phyloP scores from a whole-genome alignment of 2,329 filamentous ascomycete genomes.

The Fusarium goolgardi region DNA sequence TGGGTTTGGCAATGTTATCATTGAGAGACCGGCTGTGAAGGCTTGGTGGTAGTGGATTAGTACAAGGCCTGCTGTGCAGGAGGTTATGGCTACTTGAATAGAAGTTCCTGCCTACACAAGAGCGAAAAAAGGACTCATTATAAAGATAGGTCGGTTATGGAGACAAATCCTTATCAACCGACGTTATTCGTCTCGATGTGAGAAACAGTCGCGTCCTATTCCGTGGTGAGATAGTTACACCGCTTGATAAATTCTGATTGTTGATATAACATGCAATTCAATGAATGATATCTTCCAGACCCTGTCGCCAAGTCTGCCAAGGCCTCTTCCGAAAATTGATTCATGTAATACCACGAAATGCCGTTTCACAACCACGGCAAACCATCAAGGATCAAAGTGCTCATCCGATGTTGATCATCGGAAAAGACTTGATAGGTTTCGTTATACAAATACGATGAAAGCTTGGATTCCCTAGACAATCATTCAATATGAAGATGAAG shows the following conservation, averaged over 20 bases:
- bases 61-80: neutral
- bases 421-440: neutral
- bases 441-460: neutral
- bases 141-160: rapidly evolving
- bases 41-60: neutral
- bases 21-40: neutral
- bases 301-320: neutral
- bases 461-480: too few species aligned
- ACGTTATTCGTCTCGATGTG: rapidly evolving
- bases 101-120: too few species aligned
- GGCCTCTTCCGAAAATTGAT: neutral
- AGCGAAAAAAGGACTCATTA: rapidly evolving
- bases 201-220: too few species aligned
- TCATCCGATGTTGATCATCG: neutral
- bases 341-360: neutral
- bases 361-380: neutral
- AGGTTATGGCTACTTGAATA: neutral
- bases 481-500: neutral
- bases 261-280: neutral
- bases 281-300: neutral
- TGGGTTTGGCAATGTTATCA: neutral
- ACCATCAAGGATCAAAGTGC: neutral
- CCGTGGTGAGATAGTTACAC: neutral
- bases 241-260: neutral
- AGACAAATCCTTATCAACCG: rapidly evolving